phyloP scores from a whole-genome alignment of 2,329 filamentous ascomycete genomes.

The Tolypocladium endophyticum region DNA sequence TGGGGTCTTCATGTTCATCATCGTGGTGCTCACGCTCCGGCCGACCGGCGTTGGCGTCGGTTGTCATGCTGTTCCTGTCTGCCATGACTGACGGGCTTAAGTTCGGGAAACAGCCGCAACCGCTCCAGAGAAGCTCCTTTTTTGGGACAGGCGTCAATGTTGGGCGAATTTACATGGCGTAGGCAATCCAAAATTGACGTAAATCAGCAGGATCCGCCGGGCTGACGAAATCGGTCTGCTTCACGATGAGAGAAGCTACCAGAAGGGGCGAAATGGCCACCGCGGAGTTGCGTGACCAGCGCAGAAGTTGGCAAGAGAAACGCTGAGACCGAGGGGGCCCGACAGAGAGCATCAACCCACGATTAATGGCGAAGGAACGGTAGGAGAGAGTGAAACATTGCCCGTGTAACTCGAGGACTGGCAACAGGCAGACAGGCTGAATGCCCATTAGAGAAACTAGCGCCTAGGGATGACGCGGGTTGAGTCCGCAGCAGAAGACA shows the following conservation, averaged over 20 bases:
- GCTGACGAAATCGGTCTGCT: not conserved
- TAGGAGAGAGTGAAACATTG: constrained; percentile 13
- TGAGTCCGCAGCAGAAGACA: not conserved
- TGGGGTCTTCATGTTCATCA: constrained; percentile 29
- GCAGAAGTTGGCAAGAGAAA: not conserved
- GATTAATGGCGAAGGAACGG: constrained; percentile 7
- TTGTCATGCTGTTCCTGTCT: constrained; percentile 2
- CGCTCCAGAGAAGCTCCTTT: not conserved
- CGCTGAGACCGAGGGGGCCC: not conserved
- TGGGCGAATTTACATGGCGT: constrained; percentile 7
- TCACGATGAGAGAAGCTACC: not conserved
- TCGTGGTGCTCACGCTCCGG: constrained; percentile 21
- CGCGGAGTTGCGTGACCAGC: not conserved
- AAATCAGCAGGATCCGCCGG: not conserved
- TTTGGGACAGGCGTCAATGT: not conserved
- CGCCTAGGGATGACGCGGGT: not conserved
- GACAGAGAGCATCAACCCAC: constrained; percentile 5
- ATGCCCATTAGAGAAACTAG: not conserved
- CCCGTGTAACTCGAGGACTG: constrained; percentile 12
- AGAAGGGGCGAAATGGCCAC: not conserved
- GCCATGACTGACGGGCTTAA: constrained; percentile 1
- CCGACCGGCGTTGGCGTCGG: constrained; percentile 4
- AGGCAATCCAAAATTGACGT: not conserved
- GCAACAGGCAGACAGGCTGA: constrained; percentile 5
- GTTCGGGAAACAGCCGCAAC: too few relatives aligned